Evolutionary conservation across 1,284 basidiomycete species (phyloP).

Genomic region (Neonothopanus nambi): DNA sequence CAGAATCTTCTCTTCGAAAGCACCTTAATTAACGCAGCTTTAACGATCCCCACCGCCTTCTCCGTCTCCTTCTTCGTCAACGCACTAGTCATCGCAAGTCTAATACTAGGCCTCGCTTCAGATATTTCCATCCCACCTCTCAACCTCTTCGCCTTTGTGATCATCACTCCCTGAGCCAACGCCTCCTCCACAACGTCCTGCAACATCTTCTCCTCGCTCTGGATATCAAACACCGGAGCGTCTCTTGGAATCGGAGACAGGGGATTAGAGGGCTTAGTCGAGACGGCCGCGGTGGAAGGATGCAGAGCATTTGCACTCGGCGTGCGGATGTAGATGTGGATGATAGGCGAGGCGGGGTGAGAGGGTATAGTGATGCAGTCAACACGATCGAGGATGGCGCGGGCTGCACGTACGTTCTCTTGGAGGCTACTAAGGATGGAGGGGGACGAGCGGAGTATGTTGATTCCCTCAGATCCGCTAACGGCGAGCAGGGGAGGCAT

Average conservation of each 20-base stretch:
- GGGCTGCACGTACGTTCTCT: constrained; percentile 79
- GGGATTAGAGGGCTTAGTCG: constrained; percentile 44
- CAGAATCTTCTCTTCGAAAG: constrained; percentile 44
- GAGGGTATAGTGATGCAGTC: constrained; percentile 85
- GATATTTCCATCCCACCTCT: constrained; percentile 74
- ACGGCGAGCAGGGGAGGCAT: constrained; percentile 91
- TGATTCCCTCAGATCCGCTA: constrained; percentile 83
- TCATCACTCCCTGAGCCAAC: constrained; percentile 74
- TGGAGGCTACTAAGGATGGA: constrained; percentile 76
- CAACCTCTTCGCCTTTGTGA: constrained; percentile 81
- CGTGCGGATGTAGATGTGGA: constrained; percentile 77
- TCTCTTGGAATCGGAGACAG: constrained; percentile 41
- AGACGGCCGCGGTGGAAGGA: constrained; percentile 17
- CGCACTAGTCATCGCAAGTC: constrained; percentile 78
- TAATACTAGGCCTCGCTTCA: constrained; percentile 86
- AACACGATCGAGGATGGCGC: constrained; percentile 75
- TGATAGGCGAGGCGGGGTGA: constrained; percentile 82
- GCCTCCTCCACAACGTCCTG: constrained; percentile 90
- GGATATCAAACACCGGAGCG: constrained; percentile 47
- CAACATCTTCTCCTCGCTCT: constrained; percentile 74
- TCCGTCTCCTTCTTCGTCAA: constrained; percentile 90
- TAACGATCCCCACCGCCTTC: constrained; percentile 80
- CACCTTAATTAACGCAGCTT: constrained; percentile 76
- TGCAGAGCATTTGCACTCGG: constrained; percentile 28
- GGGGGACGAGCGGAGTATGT: constrained; percentile 73